These are phyloP conservation scores for Garcia nutans DNA, from an alignment of 345 rosid genomes.

Conservation along the genomic window DNA sequence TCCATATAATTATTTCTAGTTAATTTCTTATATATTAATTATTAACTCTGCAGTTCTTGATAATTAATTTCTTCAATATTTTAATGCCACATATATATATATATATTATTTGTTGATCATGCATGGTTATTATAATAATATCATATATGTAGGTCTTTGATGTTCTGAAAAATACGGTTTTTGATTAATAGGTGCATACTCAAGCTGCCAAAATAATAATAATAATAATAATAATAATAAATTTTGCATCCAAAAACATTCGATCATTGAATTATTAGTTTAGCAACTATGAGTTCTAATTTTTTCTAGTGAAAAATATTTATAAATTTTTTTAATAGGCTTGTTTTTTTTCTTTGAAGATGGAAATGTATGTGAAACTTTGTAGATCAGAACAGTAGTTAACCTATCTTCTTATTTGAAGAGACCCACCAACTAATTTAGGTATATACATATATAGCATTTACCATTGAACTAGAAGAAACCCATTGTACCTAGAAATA, in stretches of 20 bases:
- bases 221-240: too few species aligned
- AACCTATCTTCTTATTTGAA: slow-evolving; percentile 20
- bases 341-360: neutral
- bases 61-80: neutral
- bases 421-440: slow-evolving; percentile 25
- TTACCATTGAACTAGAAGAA: slow-evolving; percentile 17
- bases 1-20: neutral
- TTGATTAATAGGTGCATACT: too few species aligned
- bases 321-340: too few species aligned
- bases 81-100: neutral
- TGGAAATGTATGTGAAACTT: neutral
- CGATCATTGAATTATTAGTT: too few species aligned
- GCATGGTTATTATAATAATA: too few species aligned
- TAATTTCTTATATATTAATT: neutral
- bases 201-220: too few species aligned
- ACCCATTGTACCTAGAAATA: slow-evolving; percentile 8
- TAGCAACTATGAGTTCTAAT: too few species aligned
- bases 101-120: too few species aligned
- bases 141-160: too few species aligned
- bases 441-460: neutral
- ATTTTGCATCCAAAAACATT: too few species aligned
- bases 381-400: slow-evolving; percentile 11
- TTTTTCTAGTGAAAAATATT: too few species aligned
- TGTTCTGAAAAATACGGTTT: too few species aligned
- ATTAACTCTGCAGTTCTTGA: neutral